Conservation (phyloP, 495 filamentous ascomycete species). For the Letharia lupina region DNA sequence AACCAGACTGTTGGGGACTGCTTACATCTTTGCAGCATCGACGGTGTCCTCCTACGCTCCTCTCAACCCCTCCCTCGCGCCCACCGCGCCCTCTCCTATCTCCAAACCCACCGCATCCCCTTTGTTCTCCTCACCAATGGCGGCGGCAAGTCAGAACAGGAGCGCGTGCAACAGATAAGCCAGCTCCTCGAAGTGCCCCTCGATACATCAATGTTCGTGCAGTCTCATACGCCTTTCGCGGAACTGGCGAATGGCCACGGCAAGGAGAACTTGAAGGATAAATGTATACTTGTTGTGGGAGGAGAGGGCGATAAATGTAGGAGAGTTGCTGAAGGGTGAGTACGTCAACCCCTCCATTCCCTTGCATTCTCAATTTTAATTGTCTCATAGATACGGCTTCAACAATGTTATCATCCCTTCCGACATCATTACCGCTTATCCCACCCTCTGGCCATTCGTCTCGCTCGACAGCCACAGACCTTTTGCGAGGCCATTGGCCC, state of each 20-base stretch:
- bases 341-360: background rate
- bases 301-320: constrained; percentile 72
- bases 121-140: constrained; percentile 88
- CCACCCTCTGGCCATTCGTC: constrained; percentile 73
- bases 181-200: constrained; percentile 51
- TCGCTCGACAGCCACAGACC: constrained; percentile 51
- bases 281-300: constrained; percentile 72
- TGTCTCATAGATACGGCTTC: constrained; percentile 62
- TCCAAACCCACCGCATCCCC: constrained; percentile 63
- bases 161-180: constrained; percentile 62
- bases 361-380: background rate
- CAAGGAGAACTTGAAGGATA: constrained; percentile 35
- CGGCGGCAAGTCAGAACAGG: constrained; percentile 67
- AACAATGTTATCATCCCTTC: constrained; percentile 72
- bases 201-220: constrained; percentile 60
- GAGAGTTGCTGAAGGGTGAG: constrained; percentile 55
- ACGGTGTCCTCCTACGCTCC: constrained; percentile 89
- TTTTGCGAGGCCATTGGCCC: constrained; percentile 48
- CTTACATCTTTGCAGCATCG: constrained; percentile 52
- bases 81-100: constrained; percentile 57
- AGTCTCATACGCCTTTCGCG: constrained; percentile 77
- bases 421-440: constrained; percentile 69
- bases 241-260: constrained; percentile 39
- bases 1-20: constrained; percentile 4
- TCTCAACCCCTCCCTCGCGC: constrained; percentile 75